A percentile compares a stretch with the other conserved stretches of the same genome.
phyloP scores from a whole-genome alignment of 805 yeast species.

The Metschnikowia rubicola region DNA sequence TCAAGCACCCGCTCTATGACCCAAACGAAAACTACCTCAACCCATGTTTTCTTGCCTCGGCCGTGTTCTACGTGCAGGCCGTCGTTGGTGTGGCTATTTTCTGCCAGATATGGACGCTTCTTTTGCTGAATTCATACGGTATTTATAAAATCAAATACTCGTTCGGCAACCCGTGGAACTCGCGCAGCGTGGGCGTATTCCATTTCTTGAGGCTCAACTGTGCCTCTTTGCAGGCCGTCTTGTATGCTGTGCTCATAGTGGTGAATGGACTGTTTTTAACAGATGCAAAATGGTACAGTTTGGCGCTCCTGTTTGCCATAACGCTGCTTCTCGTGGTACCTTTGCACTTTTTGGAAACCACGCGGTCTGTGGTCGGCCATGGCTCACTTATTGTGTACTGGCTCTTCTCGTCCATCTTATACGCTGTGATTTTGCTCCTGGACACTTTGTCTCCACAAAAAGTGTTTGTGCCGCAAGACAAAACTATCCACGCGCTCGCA shows the following conservation, averaged over 20 bases:
- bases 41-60: slow-evolving; percentile 27
- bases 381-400: slow-evolving; percentile 25
- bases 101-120: slow-evolving; percentile 16
- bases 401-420: slow-evolving; percentile 15
- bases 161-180: slow-evolving; percentile 21
- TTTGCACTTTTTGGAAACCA: slow-evolving; percentile 23
- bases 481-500: slow-evolving; percentile 9
- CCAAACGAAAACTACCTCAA: slow-evolving; percentile 24
- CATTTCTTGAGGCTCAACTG: slow-evolving; percentile 17
- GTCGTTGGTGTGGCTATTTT: slow-evolving; percentile 16
- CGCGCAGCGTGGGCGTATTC: slow-evolving; percentile 13
- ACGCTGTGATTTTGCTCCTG: slow-evolving; percentile 14
- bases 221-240: slow-evolving; percentile 15
- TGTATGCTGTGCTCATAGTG: slow-evolving; percentile 11
- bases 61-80: slow-evolving; percentile 9
- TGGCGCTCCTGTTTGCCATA: slow-evolving; percentile 10
- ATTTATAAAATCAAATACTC: slow-evolving; percentile 22
- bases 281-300: slow-evolving; percentile 3
- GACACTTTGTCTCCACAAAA: slow-evolving; percentile 22
- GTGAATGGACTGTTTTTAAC: slow-evolving; percentile 2
- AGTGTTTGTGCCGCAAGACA: slow-evolving; percentile 11
- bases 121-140: slow-evolving; percentile 20
- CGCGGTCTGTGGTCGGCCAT: slow-evolving; percentile 20
- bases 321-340: slow-evolving; percentile 18
- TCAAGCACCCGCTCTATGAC: slow-evolving; percentile 22